phyloP scores from a whole-genome alignment of 2,329 filamentous ascomycete genomes.

The Colletotrichum zoysiae region DNA sequence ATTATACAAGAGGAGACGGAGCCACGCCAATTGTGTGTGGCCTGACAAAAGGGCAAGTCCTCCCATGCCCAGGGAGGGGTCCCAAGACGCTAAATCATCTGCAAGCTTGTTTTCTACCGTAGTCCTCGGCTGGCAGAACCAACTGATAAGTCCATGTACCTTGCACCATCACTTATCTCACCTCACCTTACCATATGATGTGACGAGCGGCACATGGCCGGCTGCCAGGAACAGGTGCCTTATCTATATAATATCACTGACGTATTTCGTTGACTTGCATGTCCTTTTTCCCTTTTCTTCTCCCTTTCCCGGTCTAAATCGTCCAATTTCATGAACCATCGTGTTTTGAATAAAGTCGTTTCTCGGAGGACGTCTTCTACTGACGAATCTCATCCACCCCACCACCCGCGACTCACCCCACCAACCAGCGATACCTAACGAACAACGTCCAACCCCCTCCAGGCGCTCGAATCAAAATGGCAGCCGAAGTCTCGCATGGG shows the following conservation, averaged over 20 bases:
- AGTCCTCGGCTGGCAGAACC: constrained; percentile 5
- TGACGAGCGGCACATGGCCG: constrained; percentile 17
- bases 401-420: constrained; percentile 1
- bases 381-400: neutral
- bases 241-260: constrained; percentile 40
- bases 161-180: constrained; percentile 26
- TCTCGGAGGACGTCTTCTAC: neutral
- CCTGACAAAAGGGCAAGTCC: constrained; percentile 4
- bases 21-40: constrained; percentile 7
- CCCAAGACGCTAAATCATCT: constrained; percentile 36
- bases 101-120: constrained; percentile 1
- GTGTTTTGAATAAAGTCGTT: constrained; percentile 22
- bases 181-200: constrained; percentile 32
- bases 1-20: neutral
- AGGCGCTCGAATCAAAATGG: constrained; percentile 48
- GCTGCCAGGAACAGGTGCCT: constrained; percentile 34
- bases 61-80: constrained; percentile 19
- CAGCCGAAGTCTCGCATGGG: constrained; percentile 68
- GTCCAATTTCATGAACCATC: constrained; percentile 15
- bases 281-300: neutral
- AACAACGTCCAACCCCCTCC: neutral
- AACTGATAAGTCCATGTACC: constrained; percentile 33
- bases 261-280: constrained; percentile 31
- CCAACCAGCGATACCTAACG: neutral
- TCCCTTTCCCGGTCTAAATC: neutral